Percentiles rank a stretch among this genome's conserved stretches.
These are phyloP conservation scores for Mikania micrantha DNA, from an alignment of 129 eudicot species.

Conservation along the genomic window DNA sequence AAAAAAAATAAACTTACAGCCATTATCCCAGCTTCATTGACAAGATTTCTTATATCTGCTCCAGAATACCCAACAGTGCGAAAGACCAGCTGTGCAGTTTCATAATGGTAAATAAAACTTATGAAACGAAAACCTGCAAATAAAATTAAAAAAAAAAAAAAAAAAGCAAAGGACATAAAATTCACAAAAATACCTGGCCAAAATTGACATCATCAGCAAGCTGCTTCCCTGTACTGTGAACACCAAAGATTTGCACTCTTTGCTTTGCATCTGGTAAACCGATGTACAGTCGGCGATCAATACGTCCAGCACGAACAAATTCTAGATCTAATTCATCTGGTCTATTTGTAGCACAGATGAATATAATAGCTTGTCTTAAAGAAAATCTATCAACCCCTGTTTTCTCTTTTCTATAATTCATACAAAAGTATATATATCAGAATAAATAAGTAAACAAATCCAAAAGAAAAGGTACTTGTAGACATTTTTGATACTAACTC, in stretches of 20 bases:
- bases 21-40: too few species aligned
- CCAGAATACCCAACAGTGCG: conserved; percentile 98
- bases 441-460: background rate
- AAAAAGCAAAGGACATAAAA: background rate
- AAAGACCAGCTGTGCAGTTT: conserved; percentile 64
- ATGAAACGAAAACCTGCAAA: background rate
- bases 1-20: too few species aligned
- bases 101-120: conserved; percentile 3
- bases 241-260: conserved; percentile 83
- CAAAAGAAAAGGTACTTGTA: background rate
- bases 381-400: conserved; percentile 87
- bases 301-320: conserved; percentile 77
- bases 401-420: conserved; percentile 53
- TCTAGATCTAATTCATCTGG: conserved; percentile 87
- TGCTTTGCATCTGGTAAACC: conserved; percentile 94
- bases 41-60: conserved; percentile 33
- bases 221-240: conserved; percentile 78
- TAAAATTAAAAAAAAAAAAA: background rate
- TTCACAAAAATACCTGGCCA: conserved; percentile 38
- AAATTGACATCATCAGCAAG: conserved; percentile 87
- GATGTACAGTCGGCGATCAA: conserved; percentile 78
- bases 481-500: conserved; percentile 54
- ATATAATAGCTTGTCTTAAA: conserved; percentile 72
- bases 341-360: conserved; percentile 96
- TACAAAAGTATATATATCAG: background rate